Conservation (phyloP, 352 stramenopile genomes). For the Phytopythium aichiense region DNA sequence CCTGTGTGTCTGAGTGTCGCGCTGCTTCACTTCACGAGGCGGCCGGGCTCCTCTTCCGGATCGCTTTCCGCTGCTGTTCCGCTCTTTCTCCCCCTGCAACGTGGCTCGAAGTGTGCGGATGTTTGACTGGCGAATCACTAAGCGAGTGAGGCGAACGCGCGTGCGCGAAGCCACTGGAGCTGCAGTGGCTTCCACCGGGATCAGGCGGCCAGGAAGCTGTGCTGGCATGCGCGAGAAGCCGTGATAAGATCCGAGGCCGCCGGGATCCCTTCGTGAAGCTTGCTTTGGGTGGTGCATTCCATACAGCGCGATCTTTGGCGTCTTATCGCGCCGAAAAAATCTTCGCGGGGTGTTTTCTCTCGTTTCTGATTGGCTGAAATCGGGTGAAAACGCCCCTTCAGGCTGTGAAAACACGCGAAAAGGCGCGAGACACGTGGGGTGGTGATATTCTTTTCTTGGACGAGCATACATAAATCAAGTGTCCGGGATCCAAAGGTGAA, state of each 20-base stretch:
- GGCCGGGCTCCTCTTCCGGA: conserved; percentile 1
- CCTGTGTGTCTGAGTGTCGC: neutral
- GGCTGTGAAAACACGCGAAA: too few species aligned
- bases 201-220: neutral
- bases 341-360: neutral
- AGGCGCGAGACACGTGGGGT: too few species aligned
- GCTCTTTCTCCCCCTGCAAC: neutral
- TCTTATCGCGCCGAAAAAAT: neutral
- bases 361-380: too few species aligned
- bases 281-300: too few species aligned
- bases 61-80: conserved; percentile 1
- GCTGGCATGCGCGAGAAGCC: too few species aligned
- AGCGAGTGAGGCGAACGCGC: neutral
- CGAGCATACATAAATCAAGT: too few species aligned
- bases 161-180: too few species aligned
- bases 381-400: too few species aligned
- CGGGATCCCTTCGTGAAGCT: too few species aligned
- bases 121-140: neutral
- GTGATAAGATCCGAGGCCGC: neutral
- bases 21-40: neutral
- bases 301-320: neutral
- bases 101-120: neutral
- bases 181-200: neutral
- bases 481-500: too few species aligned
- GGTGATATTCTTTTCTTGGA: too few species aligned